Evolutionary conservation across 192 early-diverging fungal genomes (phyloP).

Genomic region (Linnemannia zychae): DNA sequence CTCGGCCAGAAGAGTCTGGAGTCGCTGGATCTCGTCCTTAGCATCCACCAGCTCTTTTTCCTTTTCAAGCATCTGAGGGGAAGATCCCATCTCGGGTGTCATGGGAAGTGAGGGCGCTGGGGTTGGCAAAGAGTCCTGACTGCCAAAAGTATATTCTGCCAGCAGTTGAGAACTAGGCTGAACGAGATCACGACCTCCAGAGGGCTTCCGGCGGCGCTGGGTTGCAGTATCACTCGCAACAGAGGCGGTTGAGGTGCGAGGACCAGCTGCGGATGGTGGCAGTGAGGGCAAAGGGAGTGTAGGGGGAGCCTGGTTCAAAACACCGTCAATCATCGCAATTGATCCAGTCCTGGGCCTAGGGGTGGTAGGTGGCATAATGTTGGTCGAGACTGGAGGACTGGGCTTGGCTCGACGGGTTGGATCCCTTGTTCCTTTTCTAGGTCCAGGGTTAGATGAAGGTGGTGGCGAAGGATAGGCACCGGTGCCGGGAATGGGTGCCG

Average conservation of each 20-base stretch:
- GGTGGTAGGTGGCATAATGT: conserved; percentile 15
- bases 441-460: not conserved
- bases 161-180: conserved; percentile 30
- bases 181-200: conserved; percentile 29
- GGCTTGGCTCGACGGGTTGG: conserved; percentile 29
- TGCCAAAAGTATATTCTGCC: not conserved
- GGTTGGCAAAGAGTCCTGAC: conserved; percentile 25
- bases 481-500: not conserved
- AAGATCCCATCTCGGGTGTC: conserved; percentile 10
- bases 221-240: not conserved
- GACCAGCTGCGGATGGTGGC: conserved; percentile 14
- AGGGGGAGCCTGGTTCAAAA: conserved; percentile 27
- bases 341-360: conserved; percentile 31
- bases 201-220: conserved; percentile 30
- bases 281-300: conserved; percentile 25
- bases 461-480: not conserved
- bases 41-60: conserved; percentile 14
- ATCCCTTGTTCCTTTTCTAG: conserved; percentile 9
- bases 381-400: conserved; percentile 8
- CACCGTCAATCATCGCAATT: conserved; percentile 22
- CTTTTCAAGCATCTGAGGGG: conserved; percentile 3
- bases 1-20: conserved; percentile 3
- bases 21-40: conserved; percentile 26
- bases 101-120: conserved; percentile 17
- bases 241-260: not conserved